Percentiles rank a stretch among this genome's conserved stretches.
Evolutionary conservation across 2,329 filamentous ascomycete species (phyloP).

Genomic region (Aspergillus sp.): DNA sequence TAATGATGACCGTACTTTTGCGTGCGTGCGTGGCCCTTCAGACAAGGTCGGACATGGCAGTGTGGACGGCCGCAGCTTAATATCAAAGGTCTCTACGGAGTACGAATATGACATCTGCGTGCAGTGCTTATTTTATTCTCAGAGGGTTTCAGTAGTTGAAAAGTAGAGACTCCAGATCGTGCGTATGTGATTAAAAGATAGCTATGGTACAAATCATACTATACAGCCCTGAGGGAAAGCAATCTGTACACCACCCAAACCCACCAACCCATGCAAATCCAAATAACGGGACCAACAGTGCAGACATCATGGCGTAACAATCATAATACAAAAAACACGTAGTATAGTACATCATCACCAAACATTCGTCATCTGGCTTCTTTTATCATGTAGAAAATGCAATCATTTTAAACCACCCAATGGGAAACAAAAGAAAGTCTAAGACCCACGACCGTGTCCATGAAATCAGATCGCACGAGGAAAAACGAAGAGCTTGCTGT

Average conservation of each 20-base stretch:
- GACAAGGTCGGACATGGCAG: too few relatives aligned
- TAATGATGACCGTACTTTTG: too few relatives aligned
- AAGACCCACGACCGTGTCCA: slow-evolving; percentile 10
- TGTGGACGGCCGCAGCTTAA: too few relatives aligned
- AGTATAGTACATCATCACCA: slow-evolving; percentile 19
- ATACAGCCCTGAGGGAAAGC: slow-evolving; percentile 6
- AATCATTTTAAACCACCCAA: slow-evolving; percentile 1
- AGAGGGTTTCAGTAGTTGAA: too few relatives aligned
- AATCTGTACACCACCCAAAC: slow-evolving; percentile 11
- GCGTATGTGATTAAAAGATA: background rate
- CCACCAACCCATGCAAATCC: slow-evolving; percentile 12
- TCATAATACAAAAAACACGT: slow-evolving; percentile 14
- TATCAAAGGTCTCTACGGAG: too few relatives aligned
- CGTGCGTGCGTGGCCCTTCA: too few relatives aligned
- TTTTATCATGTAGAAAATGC: slow-evolving; percentile 7
- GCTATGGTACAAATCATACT: background rate
- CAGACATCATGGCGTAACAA: slow-evolving; percentile 9
- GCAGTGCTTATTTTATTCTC: too few relatives aligned
- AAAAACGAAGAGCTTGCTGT: slow-evolving; percentile 12
- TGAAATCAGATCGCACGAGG: slow-evolving; percentile 3
- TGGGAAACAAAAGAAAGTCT: slow-evolving; percentile 12
- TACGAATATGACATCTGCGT: too few relatives aligned
- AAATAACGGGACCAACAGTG: slow-evolving; percentile 5
- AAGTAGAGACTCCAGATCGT: background rate
- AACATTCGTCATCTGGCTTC: slow-evolving; percentile 13